phyloP scores from a whole-genome alignment of 2,329 filamentous ascomycete genomes.

The Sporothrix euskadiensis region DNA sequence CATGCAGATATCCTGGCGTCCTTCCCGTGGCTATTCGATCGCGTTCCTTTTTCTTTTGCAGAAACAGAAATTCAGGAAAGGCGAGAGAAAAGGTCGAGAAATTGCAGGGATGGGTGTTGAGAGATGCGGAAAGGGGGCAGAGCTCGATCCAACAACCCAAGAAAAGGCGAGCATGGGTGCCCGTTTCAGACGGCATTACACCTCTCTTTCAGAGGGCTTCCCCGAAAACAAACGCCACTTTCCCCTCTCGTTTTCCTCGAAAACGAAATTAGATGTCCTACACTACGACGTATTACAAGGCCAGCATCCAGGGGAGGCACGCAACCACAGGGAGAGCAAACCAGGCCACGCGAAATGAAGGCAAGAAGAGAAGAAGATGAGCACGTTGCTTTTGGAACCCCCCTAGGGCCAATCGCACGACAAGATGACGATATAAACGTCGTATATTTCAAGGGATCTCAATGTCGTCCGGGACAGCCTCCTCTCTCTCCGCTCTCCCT shows the following conservation, averaged over 20 bases:
- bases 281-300: not conserved
- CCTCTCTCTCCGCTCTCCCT: constrained; percentile 14
- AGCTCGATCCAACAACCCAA: not conserved
- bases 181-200: not conserved
- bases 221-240: not conserved
- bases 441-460: not conserved
- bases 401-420: constrained; percentile 20
- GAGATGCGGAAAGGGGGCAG: not conserved
- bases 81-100: not conserved
- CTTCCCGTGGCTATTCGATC: not conserved
- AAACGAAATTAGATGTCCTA: constrained; percentile 1
- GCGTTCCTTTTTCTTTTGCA: not conserved
- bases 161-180: not conserved
- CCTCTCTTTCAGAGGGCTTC: not conserved
- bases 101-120: constrained; percentile 22
- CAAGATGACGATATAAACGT: not conserved
- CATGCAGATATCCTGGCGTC: not conserved
- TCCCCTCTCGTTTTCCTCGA: not conserved
- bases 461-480: not conserved
- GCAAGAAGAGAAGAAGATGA: not conserved
- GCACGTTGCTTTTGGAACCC: not conserved
- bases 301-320: not conserved
- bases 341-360: constrained; percentile 25
- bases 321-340: not conserved
- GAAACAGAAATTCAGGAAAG: not conserved